Percentiles rank a stretch among this genome's conserved stretches.
Conservation (phyloP, 176 grass and related monocot species). For the Hordeum vulgare region MorexV3_pseudomolecules_assembly NC_058518.1:149744113-149744612, state of each 20-base stretch:
- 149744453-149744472: neutral
- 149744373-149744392: conserved; percentile 5
- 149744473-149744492: neutral
- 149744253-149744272: conserved; percentile 94
- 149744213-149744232: conserved; percentile 93
- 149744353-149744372: conserved; percentile 1
- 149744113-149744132: conserved; percentile 75
- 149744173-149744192: conserved; percentile 98
- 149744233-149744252: conserved; percentile 91
- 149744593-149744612: neutral
- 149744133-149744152: conserved; percentile 69
- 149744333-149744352: neutral
- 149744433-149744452: conserved; percentile 19
- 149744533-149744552: neutral
- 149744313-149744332: conserved; percentile 15
- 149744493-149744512: neutral
- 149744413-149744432: neutral
- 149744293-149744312: neutral
- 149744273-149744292: conserved; percentile 65
- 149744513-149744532: neutral
- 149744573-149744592: neutral
- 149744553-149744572: neutral
- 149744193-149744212: conserved; percentile 67
- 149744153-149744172: conserved; percentile 75
- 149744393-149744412: conserved; percentile 10